Conservation (phyloP, 305 asterid species). For the Solanum aculeatissimum region DNA sequence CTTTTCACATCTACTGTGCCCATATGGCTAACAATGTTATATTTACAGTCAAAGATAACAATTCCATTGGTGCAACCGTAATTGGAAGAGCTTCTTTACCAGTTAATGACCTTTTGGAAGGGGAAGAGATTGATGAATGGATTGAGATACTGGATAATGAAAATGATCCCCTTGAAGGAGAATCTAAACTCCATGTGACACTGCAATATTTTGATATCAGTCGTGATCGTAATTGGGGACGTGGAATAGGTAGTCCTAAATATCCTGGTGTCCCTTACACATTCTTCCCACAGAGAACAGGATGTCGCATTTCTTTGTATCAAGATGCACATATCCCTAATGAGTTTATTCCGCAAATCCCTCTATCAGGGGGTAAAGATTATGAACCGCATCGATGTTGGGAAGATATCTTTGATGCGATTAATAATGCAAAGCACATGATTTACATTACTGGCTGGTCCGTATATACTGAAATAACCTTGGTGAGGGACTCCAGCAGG, state of each 20-base stretch:
- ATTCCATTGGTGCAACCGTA: constrained; percentile 84
- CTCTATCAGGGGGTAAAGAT: constrained; percentile 57
- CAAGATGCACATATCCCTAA: constrained; percentile 85
- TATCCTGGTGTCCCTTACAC: constrained; percentile 94
- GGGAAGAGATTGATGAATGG: constrained; percentile 78
- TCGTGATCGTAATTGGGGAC: constrained; percentile 71
- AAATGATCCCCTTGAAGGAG: constrained; percentile 47
- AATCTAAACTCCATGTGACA: constrained; percentile 75
- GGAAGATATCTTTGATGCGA: constrained; percentile 89
- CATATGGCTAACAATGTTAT: constrained; percentile 61
- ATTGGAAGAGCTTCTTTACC: constrained; percentile 87
- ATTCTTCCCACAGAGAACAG: constrained; percentile 64
- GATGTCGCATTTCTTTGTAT: constrained; percentile 66
- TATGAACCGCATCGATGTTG: constrained; percentile 83
- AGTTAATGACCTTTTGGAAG: constrained; percentile 55
- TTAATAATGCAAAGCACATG: constrained; percentile 71
- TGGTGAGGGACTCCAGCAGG: constrained; percentile 76
- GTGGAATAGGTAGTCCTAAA: constrained; percentile 51
- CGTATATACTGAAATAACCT: constrained; percentile 59
- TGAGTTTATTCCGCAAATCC: constrained; percentile 58
- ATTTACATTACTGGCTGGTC: constrained; percentile 97
- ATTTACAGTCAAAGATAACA: constrained; percentile 78
- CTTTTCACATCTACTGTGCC: constrained; percentile 77
- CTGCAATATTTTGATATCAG: constrained; percentile 67
- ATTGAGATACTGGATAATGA: constrained; percentile 64